phyloP scores from a whole-genome alignment of 495 filamentous ascomycete genomes.

The Platismatia glauca region DNA sequence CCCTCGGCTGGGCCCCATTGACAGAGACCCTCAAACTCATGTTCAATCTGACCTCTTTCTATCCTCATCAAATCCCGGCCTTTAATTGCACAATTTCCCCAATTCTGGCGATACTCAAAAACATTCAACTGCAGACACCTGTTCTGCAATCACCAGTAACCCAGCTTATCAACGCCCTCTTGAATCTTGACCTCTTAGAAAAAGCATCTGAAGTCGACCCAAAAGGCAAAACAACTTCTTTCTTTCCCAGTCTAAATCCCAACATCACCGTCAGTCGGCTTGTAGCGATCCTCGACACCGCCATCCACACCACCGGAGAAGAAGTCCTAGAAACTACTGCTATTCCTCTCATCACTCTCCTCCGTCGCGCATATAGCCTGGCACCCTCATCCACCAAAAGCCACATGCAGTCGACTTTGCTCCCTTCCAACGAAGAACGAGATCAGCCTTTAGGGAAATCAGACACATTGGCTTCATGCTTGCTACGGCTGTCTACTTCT shows the following conservation, averaged over 20 bases:
- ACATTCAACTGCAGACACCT: constrained; percentile 44
- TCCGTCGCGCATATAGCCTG: constrained; percentile 62
- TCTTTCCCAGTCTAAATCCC: constrained; percentile 61
- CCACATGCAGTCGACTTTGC: constrained; percentile 56
- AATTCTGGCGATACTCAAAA: constrained; percentile 62
- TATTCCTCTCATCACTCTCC: constrained; percentile 61
- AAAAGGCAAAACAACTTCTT: constrained; percentile 36
- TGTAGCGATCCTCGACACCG: constrained; percentile 62
- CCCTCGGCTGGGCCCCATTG: constrained; percentile 47
- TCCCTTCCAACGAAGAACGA: constrained; percentile 77
- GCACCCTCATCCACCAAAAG: constrained; percentile 55
- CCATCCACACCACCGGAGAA: constrained; percentile 49
- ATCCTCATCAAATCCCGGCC: constrained; percentile 44
- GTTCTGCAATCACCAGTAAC: constrained; percentile 53
- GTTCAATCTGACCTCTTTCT: constrained; percentile 76
- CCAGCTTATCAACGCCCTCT: constrained; percentile 66
- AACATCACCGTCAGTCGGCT: constrained; percentile 58
- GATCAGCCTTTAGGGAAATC: constrained; percentile 66
- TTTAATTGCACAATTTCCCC: constrained; percentile 62
- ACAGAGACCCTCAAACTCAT: constrained; percentile 78
- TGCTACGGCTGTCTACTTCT: constrained; percentile 73
- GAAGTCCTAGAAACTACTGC: constrained; percentile 56
- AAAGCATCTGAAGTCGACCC: constrained; percentile 24
- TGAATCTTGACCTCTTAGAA: constrained; percentile 61
- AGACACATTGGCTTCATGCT: constrained; percentile 62